These are phyloP conservation scores for Cordyceps tenuipes DNA, from an alignment of 2,329 filamentous ascomycete genomes.

Conservation along the genomic window DNA sequence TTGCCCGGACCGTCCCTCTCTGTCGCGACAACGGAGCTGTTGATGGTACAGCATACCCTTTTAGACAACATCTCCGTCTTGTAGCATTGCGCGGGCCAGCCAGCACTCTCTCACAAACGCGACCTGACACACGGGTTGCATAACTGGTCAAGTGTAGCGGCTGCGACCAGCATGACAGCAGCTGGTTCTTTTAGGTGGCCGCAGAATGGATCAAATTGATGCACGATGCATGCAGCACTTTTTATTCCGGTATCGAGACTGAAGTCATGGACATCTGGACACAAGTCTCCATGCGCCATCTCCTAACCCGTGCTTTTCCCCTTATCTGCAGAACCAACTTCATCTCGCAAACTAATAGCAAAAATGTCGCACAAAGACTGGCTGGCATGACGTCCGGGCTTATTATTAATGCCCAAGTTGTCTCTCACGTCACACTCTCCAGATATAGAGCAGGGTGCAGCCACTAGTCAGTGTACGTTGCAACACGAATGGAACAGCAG, in stretches of 20 bases:
- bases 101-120: background rate
- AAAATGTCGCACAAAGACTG: background rate
- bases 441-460: background rate
- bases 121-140: background rate
- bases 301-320: background rate
- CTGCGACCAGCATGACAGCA: no score
- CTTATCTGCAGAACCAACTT: no score
- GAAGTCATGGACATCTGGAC: background rate
- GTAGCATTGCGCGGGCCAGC: background rate
- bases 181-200: no score
- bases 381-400: background rate
- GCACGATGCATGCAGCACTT: background rate
- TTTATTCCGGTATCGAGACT: background rate
- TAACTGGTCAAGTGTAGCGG: background rate
- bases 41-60: background rate
- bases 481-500: conserved; percentile 4
- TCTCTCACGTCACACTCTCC: background rate
- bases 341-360: background rate
- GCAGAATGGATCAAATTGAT: background rate
- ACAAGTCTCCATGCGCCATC: background rate
- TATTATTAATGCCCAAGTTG: background rate
- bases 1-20: background rate
- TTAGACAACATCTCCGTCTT: background rate
- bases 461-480: background rate
- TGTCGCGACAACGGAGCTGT: background rate